Evolutionary conservation across 305 asterid species (phyloP), one percentile per base, ranked within the genome.

Genomic region (Fraxinus floribunda): DNA sequence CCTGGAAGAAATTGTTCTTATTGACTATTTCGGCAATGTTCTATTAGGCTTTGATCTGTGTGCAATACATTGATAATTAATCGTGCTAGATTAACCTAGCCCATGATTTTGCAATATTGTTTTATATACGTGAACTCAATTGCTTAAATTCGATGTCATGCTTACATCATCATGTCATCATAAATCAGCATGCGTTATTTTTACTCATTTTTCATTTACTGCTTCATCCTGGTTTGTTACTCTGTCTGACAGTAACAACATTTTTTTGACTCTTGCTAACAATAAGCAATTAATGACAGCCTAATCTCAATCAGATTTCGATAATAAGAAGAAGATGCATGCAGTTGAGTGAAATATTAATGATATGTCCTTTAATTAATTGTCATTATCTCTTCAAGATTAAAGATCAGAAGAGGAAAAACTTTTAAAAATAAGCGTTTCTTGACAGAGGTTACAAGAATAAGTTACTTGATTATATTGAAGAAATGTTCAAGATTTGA

Each of bases 311-410:
- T 76, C 77, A 57, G 83, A 83, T 78, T 83, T 36, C 70, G 39
- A 77, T 60, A 80, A 77, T 76, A 52, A 76, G 71, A 24, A 39
- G 57, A 75, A 68, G 32, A 79, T 74, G 41, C 70, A 75, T 55
- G 83, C 62, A 39, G 76, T 62, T 34, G 20, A 68, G 60, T 75
- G 49, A 79, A 80, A 73, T 8, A 76, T 70, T 29, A 70, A 70
- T 79, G 86, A 81, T 4, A 74, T 84, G 11, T 70, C 64, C 68
- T 62, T 78, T 77, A 77, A 60, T 84, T 66, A 77, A 60, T 79
- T 60, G 38, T 75, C 36, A 18, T 81, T 35, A 78, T 78, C 18
- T 57, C 34, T 9, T 49, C 34, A 9, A 75, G 77, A 79, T 78
- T 86, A 36, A 57, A 79, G 30, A 49, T 62, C 34, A 44, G 39